phyloP scores from a whole-genome alignment of 345 rosid species.

The Ceriops tagal region DNA sequence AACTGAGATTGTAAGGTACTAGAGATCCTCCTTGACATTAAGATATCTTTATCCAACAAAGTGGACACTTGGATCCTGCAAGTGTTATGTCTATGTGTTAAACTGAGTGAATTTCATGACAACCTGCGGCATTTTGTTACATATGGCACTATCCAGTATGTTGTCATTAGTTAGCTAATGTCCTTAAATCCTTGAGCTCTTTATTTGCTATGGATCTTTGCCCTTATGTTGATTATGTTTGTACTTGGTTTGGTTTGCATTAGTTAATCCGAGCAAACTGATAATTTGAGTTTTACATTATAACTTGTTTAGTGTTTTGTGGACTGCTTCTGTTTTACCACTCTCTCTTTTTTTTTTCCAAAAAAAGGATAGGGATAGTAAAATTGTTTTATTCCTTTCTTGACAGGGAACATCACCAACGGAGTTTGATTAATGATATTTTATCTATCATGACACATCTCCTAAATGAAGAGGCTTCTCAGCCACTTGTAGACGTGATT shows the following conservation, averaged over 20 bases:
- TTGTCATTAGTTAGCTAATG: not conserved
- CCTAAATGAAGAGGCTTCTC: constrained; percentile 64
- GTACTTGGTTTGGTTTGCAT: not conserved
- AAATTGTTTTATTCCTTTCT: constrained; percentile 14
- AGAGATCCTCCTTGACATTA: not conserved
- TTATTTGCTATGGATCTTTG: not conserved
- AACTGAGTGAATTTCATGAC: not conserved
- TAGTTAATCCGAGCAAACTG: too few relatives aligned
- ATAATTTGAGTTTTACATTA: not conserved
- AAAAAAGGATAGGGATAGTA: not conserved
- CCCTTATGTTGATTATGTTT: not conserved
- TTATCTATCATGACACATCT: constrained; percentile 61
- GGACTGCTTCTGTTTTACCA: constrained; percentile 10
- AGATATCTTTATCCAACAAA: not conserved
- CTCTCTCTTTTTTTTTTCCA: not conserved
- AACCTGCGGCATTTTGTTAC: not conserved
- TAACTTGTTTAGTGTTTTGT: not conserved
- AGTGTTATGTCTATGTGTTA: not conserved
- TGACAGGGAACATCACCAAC: constrained; percentile 57
- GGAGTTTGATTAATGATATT: constrained; percentile 53
- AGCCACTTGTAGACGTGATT: constrained; percentile 46
- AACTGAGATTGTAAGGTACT: not conserved
- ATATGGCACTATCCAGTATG: not conserved
- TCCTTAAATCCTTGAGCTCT: not conserved
- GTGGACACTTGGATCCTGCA: not conserved